Evolutionary conservation across 352 stramenopile species (phyloP), one percentile per base, ranked within the genome.

Genomic region (Phytopythium aichiense): DNA sequence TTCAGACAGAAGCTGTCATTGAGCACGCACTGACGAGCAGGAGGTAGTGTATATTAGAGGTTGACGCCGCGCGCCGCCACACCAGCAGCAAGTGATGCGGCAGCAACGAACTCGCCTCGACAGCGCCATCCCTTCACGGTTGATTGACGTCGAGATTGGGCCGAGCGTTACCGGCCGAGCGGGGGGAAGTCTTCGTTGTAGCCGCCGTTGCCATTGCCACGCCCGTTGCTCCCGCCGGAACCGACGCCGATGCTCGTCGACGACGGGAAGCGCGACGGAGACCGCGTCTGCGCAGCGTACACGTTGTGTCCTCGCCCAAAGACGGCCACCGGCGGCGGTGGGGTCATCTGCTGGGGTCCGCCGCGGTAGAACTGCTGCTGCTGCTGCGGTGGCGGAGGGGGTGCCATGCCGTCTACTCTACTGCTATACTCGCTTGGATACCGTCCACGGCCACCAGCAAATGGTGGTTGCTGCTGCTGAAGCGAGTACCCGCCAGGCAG

Each of bases 161-260:
- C 9, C 16, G 35, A n/a, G 33, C 11, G 45, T 71, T 77, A 88
- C 61, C 88, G 81, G 43, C 81, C 76, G 8, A 92, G 69, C 20
- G 84, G 84, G 30, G 84, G 81, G 56, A 92, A 92, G 40, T 89
- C 81, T 31, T 89, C 79, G 23, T 91, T 75, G 60, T 91, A 91
- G 30, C 65, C 74, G 16, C 71, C 58, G 37, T 45, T 72, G 40
- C 58, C 33, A 9, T 33, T 48, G 35, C 35, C 35, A 40, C 63
- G 67, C 56, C 45, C 65, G 54, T 67, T 45, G 6, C 40, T 23
- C 1, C n/a, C 12, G 7, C 45, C 45, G 18, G 42, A 48, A 1
- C n/a, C 43, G 12, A 30, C 11, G 6, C 45, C 38, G 18, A 45
- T 61, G 53, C 50, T 63, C 45, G 70, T 56, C 56, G 58, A 65